Conservation (phyloP, 1,284 basidiomycete species). For the Volvariella surrecta region DNA sequence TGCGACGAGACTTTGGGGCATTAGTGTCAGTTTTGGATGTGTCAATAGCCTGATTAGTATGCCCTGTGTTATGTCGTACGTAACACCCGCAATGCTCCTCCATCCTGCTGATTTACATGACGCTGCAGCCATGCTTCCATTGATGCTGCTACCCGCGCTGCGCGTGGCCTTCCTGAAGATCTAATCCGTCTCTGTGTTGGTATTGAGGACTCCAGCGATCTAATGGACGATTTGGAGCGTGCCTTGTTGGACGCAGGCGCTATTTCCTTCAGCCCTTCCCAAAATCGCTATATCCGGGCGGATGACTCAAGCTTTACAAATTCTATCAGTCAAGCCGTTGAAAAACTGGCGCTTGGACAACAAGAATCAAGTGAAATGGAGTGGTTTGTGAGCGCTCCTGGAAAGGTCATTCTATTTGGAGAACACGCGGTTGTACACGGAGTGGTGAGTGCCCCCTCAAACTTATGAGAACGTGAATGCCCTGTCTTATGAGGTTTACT, state of each 20-base stretch:
- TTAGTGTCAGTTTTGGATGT: conserved; percentile 96
- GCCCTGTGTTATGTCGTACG: conserved; percentile 99
- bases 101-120: conserved; percentile 5
- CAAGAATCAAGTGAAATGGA: too few relatives aligned
- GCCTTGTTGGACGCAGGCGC: conserved; percentile 91
- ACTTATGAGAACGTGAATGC: too few relatives aligned
- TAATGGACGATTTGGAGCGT: conserved; percentile 92
- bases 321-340: conserved; percentile 53
- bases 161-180: conserved; percentile 93
- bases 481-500: too few relatives aligned
- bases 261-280: conserved; percentile 47
- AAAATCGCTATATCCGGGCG: conserved; percentile 45
- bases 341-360: conserved; percentile 50
- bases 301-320: conserved; percentile 28
- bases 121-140: conserved; percentile 87
- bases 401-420: conserved; percentile 97
- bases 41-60: conserved; percentile 99
- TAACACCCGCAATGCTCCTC: conserved; percentile 10
- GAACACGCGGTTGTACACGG: conserved; percentile 99
- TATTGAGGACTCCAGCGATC: conserved; percentile 91
- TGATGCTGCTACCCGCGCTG: conserved; percentile 86
- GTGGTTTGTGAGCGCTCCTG: conserved; percentile 93
- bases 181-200: conserved; percentile 97
- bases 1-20: conserved; percentile 91
- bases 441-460: conserved; percentile 83